Conservation (phyloP, 2,329 filamentous ascomycete genomes). For the Colletotrichum destructivum region DNA sequence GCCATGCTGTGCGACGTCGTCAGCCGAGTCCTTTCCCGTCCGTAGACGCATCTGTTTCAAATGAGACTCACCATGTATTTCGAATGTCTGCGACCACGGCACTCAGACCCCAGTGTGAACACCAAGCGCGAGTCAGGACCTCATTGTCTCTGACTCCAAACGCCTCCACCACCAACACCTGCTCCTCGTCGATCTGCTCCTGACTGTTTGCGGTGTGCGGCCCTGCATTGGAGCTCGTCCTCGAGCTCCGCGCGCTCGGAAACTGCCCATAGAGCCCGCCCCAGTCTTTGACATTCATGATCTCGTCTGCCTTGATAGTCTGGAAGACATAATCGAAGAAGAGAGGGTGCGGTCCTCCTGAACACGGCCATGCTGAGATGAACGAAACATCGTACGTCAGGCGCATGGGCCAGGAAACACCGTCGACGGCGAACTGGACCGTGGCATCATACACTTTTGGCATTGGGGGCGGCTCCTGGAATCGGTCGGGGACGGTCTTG, state of each 20-base stretch:
- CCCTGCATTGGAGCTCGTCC: slow-evolving; percentile 53
- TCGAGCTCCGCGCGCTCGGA: slow-evolving; percentile 48
- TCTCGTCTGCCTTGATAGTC: slow-evolving; percentile 72
- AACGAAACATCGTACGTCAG: slow-evolving; percentile 78
- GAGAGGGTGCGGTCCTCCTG: slow-evolving; percentile 75
- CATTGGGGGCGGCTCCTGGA: slow-evolving; percentile 45
- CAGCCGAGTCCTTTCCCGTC: background rate
- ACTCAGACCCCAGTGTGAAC: slow-evolving; percentile 80
- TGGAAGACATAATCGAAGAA: slow-evolving; percentile 80
- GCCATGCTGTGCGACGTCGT: slow-evolving; percentile 67
- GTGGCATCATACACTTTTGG: slow-evolving; percentile 72
- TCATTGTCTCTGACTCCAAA: slow-evolving; percentile 83
- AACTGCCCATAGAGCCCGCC: slow-evolving; percentile 59
- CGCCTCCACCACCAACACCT: slow-evolving; percentile 80
- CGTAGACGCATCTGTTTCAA: background rate
- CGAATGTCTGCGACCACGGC: slow-evolving; percentile 79
- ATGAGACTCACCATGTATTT: slow-evolving; percentile 73
- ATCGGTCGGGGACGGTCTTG: slow-evolving; percentile 56
- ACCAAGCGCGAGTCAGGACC: slow-evolving; percentile 83
- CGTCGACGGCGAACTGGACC: slow-evolving; percentile 75
- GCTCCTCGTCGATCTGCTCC: slow-evolving; percentile 70
- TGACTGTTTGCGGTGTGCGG: slow-evolving; percentile 44
- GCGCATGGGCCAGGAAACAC: slow-evolving; percentile 74
- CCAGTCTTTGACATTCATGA: slow-evolving; percentile 79
- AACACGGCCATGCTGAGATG: slow-evolving; percentile 76